Conservation (phyloP, 306 rosid genomes). For the Gastrolobium bilobum region DNA sequence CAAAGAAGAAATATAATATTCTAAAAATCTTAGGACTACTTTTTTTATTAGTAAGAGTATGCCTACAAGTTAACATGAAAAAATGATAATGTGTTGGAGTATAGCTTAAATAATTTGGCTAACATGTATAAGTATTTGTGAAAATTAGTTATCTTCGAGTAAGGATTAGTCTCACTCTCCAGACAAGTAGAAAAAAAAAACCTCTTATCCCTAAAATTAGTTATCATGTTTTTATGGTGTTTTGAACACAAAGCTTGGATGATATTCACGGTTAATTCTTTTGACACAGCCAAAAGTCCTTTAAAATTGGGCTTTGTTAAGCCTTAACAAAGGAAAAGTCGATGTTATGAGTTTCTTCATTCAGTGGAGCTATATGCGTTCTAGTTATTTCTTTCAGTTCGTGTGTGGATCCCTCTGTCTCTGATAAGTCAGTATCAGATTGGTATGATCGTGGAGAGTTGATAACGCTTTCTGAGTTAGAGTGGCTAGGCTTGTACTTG, state of each 20-base stretch:
- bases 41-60: too few species aligned
- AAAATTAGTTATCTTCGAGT: too few species aligned
- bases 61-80: too few species aligned
- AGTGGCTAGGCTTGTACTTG: constrained; percentile 53
- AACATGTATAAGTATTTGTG: too few species aligned
- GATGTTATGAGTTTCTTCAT: constrained; percentile 35
- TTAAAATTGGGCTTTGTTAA: neutral
- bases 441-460: constrained; percentile 65
- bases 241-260: neutral
- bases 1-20: too few species aligned
- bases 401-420: constrained; percentile 44
- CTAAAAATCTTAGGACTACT: too few species aligned
- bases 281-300: constrained; percentile 14
- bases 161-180: too few species aligned
- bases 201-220: too few species aligned
- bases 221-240: neutral
- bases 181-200: too few species aligned
- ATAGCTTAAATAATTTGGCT: too few species aligned
- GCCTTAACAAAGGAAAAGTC: constrained; percentile 70
- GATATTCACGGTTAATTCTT: neutral
- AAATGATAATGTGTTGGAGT: too few species aligned
- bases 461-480: constrained; percentile 52
- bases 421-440: constrained; percentile 68
- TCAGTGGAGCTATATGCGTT: neutral
- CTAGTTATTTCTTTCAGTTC: constrained; percentile 25